These are phyloP conservation scores for Zymoseptoria passerinii DNA, from an alignment of 2,329 filamentous ascomycete species.

Conservation along the genomic window DNA sequence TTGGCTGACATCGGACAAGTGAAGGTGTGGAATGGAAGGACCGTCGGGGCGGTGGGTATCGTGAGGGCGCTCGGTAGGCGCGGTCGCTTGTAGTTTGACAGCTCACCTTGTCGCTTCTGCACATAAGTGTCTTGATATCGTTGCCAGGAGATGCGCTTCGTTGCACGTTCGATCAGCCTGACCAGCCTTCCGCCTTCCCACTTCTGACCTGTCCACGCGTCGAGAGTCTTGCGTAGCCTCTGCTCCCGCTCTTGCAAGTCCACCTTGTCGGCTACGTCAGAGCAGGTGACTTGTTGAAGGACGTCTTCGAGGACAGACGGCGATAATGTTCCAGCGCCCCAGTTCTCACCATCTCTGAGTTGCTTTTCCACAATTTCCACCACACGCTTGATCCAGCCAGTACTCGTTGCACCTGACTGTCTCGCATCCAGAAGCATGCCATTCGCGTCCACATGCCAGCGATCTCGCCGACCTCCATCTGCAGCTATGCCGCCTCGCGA, in stretches of 20 bases:
- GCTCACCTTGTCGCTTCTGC: conserved; percentile 47
- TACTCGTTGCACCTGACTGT: conserved; percentile 50
- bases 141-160: conserved; percentile 66
- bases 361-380: conserved; percentile 86
- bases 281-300: conserved; percentile 38
- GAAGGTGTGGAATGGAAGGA: conserved; percentile 95
- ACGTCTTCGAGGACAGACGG: conserved; percentile 34
- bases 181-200: conserved; percentile 87
- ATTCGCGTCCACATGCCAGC: conserved; percentile 84
- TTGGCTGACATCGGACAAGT: conserved; percentile 87
- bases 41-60: conserved; percentile 81
- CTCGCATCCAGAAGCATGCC: conserved; percentile 74
- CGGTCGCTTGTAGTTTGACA: conserved; percentile 60
- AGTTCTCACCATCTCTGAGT: conserved; percentile 72
- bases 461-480: conserved; percentile 65
- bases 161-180: conserved; percentile 74
- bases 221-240: conserved; percentile 31
- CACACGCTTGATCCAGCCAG: conserved; percentile 81
- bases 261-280: conserved; percentile 25
- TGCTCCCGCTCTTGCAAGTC: conserved; percentile 31
- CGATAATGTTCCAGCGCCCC: conserved; percentile 66
- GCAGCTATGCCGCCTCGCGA: conserved; percentile 78
- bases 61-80: conserved; percentile 64
- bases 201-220: conserved; percentile 58
- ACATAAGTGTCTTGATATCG: conserved; percentile 83